These are phyloP conservation scores for Hemisphaericaspora lyxosophila DNA, from an alignment of 1,139 yeast genomes.

Conservation along the genomic window DNA sequence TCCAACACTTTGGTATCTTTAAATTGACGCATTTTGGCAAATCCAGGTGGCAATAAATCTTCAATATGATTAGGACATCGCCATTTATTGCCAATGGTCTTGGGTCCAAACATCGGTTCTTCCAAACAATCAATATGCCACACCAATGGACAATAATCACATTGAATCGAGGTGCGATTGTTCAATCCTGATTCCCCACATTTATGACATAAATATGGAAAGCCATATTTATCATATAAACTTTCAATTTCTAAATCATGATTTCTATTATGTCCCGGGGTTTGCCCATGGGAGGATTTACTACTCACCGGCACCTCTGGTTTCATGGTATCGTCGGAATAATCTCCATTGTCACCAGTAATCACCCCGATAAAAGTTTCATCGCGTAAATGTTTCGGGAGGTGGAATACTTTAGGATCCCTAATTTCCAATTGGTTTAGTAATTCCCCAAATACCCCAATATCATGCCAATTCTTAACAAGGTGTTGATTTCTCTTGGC, in stretches of 20 bases:
- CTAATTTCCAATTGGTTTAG: conserved; percentile 55
- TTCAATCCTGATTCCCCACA: conserved; percentile 72
- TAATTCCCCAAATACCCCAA: conserved; percentile 65
- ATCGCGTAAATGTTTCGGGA: conserved; percentile 71
- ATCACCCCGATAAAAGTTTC: conserved; percentile 68
- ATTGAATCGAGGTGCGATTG: conserved; percentile 57
- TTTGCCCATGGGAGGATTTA: conserved; percentile 40
- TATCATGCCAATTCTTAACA: conserved; percentile 33
- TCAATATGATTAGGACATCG: conserved; percentile 89
- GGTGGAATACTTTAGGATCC: conserved; percentile 71
- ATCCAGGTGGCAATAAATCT: conserved; percentile 41
- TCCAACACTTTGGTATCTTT: conserved; percentile 55
- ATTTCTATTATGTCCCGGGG: conserved; percentile 38
- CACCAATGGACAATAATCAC: conserved; percentile 83
- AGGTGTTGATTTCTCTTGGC: conserved; percentile 30
- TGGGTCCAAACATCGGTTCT: conserved; percentile 74
- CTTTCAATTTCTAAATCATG: conserved; percentile 62
- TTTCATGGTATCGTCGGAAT: conserved; percentile 58
- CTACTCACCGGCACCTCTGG: conserved; percentile 41
- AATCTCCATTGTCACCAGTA: conserved; percentile 70
- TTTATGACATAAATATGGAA: conserved; percentile 67
- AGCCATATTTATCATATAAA: conserved; percentile 63
- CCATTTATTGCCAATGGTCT: conserved; percentile 83
- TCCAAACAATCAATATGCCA: conserved; percentile 92
- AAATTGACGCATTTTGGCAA: conserved; percentile 45